Conservation (phyloP, 2,329 filamentous ascomycete genomes). For the Rhexocercosporidium sp. region DNA sequence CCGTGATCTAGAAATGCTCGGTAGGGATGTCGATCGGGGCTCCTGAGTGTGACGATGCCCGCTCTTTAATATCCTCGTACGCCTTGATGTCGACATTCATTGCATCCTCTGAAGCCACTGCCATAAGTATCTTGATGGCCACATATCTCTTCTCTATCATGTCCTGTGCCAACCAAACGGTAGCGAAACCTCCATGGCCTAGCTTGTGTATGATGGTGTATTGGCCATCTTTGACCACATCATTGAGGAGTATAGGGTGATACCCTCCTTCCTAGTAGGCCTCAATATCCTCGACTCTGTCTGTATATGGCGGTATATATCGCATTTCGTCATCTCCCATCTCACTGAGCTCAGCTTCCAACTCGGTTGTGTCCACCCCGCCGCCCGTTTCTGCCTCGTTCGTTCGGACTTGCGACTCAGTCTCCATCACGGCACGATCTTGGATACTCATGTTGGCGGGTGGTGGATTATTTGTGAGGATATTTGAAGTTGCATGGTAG, state of each 20-base stretch:
- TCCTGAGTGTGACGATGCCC: neutral
- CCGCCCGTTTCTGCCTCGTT: neutral
- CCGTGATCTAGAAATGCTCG: slow-evolving; percentile 27
- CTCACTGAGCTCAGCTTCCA: neutral
- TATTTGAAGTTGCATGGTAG: neutral
- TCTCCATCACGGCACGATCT: neutral
- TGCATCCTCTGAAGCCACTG: slow-evolving; percentile 8
- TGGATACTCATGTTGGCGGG: neutral
- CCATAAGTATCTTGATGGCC: slow-evolving; percentile 24
- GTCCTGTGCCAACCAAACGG: slow-evolving; percentile 51
- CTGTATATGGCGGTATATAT: neutral
- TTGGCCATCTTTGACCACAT: slow-evolving; percentile 46
- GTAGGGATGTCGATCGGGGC: neutral
- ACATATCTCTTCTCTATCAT: slow-evolving; percentile 17
- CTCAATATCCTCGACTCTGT: slow-evolving; percentile 24
- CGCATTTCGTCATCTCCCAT: neutral
- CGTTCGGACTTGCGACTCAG: neutral
- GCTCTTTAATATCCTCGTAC: no score
- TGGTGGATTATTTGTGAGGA: neutral
- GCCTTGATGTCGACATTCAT: neutral
- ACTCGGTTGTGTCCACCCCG: neutral
- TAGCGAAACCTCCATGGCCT: slow-evolving; percentile 51
- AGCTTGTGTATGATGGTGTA: slow-evolving; percentile 52
- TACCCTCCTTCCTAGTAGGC: slow-evolving; percentile 44
- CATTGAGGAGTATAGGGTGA: slow-evolving; percentile 50